phyloP scores from a whole-genome alignment of 2,329 filamentous ascomycete genomes.

The Fusarium sp. region DNA sequence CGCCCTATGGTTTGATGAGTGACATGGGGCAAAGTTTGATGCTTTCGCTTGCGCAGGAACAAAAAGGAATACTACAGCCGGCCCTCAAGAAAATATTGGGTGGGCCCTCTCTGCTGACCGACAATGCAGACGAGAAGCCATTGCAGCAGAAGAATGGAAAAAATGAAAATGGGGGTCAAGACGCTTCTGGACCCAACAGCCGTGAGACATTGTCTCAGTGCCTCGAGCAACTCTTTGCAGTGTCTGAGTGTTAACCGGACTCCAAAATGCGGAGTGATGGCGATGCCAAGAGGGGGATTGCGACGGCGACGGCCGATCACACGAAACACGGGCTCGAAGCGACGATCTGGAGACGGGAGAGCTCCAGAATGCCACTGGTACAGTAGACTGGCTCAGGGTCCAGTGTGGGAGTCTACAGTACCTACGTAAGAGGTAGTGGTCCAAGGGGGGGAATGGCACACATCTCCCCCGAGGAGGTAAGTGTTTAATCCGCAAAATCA shows the following conservation, averaged over 20 bases:
- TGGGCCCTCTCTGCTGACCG: slow-evolving; percentile 21
- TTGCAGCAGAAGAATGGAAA: not conserved
- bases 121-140: slow-evolving; percentile 10
- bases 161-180: not conserved
- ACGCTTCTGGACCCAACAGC: not conserved
- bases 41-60: slow-evolving; percentile 39
- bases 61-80: slow-evolving; percentile 6
- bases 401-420: not conserved
- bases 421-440: no score
- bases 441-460: no score
- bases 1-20: slow-evolving; percentile 16
- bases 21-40: slow-evolving; percentile 20
- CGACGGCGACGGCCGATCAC: slow-evolving; percentile 12
- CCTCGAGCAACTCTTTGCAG: not conserved
- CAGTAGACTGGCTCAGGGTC: not conserved
- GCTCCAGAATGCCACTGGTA: not conserved
- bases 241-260: not conserved
- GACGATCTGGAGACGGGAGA: slow-evolving; percentile 23
- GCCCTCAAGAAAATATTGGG: slow-evolving; percentile 16
- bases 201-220: not conserved
- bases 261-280: not conserved
- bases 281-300: not conserved
- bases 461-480: no score
- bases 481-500: not conserved
- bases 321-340: slow-evolving; percentile 14